A percentile compares a stretch with the other conserved stretches of the same genome.
These are phyloP conservation scores for Fraxinus americana DNA, from an alignment of 257 asterid species.

Conservation along the genomic window DNA sequence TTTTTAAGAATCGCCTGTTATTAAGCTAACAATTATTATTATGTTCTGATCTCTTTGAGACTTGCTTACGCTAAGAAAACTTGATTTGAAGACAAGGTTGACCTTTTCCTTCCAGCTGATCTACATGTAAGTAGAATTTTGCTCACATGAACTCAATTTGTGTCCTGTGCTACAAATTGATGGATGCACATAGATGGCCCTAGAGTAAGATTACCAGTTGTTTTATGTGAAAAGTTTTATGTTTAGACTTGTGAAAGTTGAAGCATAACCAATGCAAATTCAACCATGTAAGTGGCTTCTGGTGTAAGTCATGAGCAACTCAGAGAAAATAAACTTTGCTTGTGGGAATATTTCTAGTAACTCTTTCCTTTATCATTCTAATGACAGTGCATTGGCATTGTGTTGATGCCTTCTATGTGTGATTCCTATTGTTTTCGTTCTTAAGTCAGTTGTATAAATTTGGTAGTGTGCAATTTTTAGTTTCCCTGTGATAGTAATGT, in stretches of 20 bases:
- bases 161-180: not conserved
- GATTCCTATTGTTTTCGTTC: not conserved
- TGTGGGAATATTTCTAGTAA: not conserved
- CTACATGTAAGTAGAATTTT: not conserved
- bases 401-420: not conserved
- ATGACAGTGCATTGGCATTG: too few relatives aligned
- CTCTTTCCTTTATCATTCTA: too few relatives aligned
- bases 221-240: not conserved
- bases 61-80: too few relatives aligned
- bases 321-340: not conserved
- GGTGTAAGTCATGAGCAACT: not conserved
- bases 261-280: not conserved
- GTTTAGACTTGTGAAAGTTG: not conserved
- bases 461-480: not conserved
- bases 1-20: too few relatives aligned
- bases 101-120: slow-evolving; percentile 12
- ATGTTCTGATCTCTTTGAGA: too few relatives aligned
- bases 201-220: not conserved
- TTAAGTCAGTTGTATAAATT: not conserved
- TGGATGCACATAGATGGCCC: not conserved
- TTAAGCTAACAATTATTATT: too few relatives aligned
- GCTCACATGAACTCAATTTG: not conserved
- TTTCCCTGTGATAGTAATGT: too few relatives aligned
- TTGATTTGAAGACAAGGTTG: slow-evolving; percentile 39
- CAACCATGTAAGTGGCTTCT: not conserved